Evolutionary conservation across 2,329 filamentous ascomycete genomes (phyloP).

Genomic region (Curvularia sp.): DNA sequence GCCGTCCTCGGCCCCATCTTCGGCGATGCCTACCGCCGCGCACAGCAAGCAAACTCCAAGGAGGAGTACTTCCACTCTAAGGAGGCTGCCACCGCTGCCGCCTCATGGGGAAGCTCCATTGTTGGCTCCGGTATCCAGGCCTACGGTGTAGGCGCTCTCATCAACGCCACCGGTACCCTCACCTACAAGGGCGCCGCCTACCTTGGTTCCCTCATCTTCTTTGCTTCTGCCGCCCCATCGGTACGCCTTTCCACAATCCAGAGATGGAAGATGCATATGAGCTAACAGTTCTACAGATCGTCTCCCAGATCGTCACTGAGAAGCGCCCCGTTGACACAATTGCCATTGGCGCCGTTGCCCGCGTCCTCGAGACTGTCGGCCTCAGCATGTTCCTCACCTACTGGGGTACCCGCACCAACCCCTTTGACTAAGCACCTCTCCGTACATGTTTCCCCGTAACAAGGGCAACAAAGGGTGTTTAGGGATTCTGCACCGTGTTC

Average conservation of each 20-base stretch:
- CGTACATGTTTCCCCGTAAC: background rate
- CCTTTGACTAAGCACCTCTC: conserved; percentile 71
- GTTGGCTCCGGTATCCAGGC: conserved; percentile 87
- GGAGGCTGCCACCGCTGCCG: conserved; percentile 85
- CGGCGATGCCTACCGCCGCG: conserved; percentile 91
- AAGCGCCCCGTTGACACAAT: conserved; percentile 91
- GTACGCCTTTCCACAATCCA: conserved; percentile 61
- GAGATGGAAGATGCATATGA: background rate
- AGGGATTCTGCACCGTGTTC: conserved; percentile 28
- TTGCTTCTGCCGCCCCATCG: conserved; percentile 84
- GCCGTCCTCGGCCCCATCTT: conserved; percentile 89
- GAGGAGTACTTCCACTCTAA: conserved; percentile 95
- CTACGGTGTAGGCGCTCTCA: conserved; percentile 84
- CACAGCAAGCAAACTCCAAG: conserved; percentile 89
- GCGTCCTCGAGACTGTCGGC: conserved; percentile 91
- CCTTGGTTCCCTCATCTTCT: conserved; percentile 88
- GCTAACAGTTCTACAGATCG: conserved; percentile 65
- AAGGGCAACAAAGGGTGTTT: conserved; percentile 24
- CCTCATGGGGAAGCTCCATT: conserved; percentile 89
- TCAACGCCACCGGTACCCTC: conserved; percentile 91
- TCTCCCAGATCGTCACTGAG: conserved; percentile 86
- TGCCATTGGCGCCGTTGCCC: conserved; percentile 81
- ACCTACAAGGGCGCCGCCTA: conserved; percentile 98
- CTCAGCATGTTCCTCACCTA: conserved; percentile 91
- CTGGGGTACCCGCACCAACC: conserved; percentile 96